Evolutionary conservation across 108 stramenopile species (phyloP), one percentile per base, ranked within the genome.

Genomic region (Epithemia pelagica): DNA sequence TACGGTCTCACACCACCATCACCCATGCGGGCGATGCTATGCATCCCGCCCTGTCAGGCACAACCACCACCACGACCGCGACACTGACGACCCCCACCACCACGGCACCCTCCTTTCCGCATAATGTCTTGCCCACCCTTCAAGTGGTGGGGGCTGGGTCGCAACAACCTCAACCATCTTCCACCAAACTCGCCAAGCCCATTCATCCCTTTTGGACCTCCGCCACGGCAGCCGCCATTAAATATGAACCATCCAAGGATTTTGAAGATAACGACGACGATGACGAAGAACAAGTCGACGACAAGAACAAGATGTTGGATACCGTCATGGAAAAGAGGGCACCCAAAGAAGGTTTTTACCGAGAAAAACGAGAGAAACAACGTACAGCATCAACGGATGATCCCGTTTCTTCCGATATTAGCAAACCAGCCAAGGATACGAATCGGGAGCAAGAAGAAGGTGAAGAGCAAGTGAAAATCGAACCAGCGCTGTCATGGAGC

Each of bases 181-280:
- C 37, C 37, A 46, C 37, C 37, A 46, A 63, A 24, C 62, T 72
- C n/a, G 37, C 71, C 32, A 61, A 74, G 58, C 91, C 91, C 25
- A 77, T 92, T 27, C 88, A 92, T 65, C 59, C 80, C 0, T 86
- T 92, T 88, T 89, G 91, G 86, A 83, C 82, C 29, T 78, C 78
- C 33, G 68, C 82, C 2, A 60, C 76, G 23, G 73, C 79, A 19
- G 82, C 76, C 18, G 68, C 61, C 19, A 20, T 33, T 37, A 46
- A 46, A 46, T 46, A 46, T 46, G 37, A 46, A 46, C 37, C 37
- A 46, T 10, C 37, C 15, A 15, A 46, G 5, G 37, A 46, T 46
- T n/a, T n/a, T n/a, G 65, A 55, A 18, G 52, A 66, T 21, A 54
- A 66, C 54, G 53, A 66, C 54, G 65, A 66, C 54, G 53, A 55